Conservation (phyloP, 345 rosid species). For the Euphorbia peplus region DNA sequence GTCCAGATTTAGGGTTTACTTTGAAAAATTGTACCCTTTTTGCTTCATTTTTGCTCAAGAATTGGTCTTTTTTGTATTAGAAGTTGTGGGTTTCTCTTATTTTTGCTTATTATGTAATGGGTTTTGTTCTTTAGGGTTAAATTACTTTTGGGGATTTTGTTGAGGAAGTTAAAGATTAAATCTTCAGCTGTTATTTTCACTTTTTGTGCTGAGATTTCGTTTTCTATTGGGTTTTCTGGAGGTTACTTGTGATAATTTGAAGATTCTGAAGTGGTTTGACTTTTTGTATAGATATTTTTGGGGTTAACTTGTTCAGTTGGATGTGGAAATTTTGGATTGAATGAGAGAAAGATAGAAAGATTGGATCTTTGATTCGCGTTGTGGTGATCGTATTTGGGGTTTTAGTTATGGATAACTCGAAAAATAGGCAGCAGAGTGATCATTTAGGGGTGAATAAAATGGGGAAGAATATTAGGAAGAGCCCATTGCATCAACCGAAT, state of each 20-base stretch:
- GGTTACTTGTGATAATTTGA: slow-evolving; percentile 11
- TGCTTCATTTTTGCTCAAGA: not conserved
- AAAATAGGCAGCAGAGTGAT: slow-evolving; percentile 61
- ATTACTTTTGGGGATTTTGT: slow-evolving; percentile 9
- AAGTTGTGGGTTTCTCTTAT: slow-evolving; percentile 13
- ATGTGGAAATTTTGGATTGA: slow-evolving; percentile 5
- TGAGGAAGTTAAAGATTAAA: too few species aligned
- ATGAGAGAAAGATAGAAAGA: not conserved
- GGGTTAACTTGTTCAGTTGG: slow-evolving; percentile 6
- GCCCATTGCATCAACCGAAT: slow-evolving; percentile 74
- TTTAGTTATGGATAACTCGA: slow-evolving; percentile 63
- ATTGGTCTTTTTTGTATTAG: not conserved
- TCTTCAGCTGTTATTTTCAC: slow-evolving; percentile 17
- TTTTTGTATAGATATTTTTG: not conserved
- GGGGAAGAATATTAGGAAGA: slow-evolving; percentile 79
- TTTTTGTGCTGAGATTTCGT: slow-evolving; percentile 5
- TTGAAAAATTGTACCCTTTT: not conserved
- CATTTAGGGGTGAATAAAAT: slow-evolving; percentile 82
- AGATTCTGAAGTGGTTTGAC: slow-evolving; percentile 8
- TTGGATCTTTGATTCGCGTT: slow-evolving; percentile 1
- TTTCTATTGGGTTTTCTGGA: slow-evolving; percentile 8
- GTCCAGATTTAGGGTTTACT: not conserved
- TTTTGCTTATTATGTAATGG: not conserved
- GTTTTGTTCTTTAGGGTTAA: not conserved
- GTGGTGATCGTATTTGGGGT: slow-evolving; percentile 8